Evolutionary conservation across 2,329 filamentous ascomycete genomes (phyloP), one percentile per base, ranked within the genome.

Genomic region (Ophiocordyceps camponoti-leonardi): DNA sequence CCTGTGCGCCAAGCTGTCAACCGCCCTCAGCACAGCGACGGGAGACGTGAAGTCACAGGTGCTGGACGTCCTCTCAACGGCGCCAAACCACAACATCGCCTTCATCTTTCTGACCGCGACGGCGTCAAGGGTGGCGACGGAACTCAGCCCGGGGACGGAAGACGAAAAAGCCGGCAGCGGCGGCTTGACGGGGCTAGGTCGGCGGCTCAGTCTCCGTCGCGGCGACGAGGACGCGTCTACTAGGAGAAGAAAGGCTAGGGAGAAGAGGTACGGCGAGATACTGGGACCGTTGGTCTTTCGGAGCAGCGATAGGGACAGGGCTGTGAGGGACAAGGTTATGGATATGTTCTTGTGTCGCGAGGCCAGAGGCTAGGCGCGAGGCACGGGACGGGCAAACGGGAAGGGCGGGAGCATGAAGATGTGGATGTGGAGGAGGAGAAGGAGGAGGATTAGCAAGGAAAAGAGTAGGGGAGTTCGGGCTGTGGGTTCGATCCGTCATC

Each of bases 81-180:
- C 77, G 0, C 83, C 86, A 0, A 81, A 81, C 44, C 83, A 94
- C 62, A 92, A 86, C 57, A 88, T 94, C 46, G 83, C 83, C 0
- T 94, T 95, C 56, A 83, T 94, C 2, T 87, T 95, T 51, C 66
- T 95, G 16, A 86, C 82, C 0, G 79, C 84, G 10, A 88, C 87
- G 62, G 69, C 95, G 1, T 64, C 69, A 2, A 67, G 69, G 4
- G 63, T 75, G 1, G 64, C 69, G 2, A 58, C 64, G 1, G 74
- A 78, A 46, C 59, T 78, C 6, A 60, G 59, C 56, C 39, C 71
- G 53, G 22, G 43, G 54, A 68, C 48, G 49, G 56, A 37, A 43
- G 69, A 49, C 6, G 28, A n/a, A 7, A 7, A 18, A 37, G 2
- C 33, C 4, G 33, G 13, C 18, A n/a, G n/a, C n/a, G 10, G 30